Base-by-base conservation (phyloP, 176 grass and related monocot genomes). In the Tuctoria greenei region DNA sequence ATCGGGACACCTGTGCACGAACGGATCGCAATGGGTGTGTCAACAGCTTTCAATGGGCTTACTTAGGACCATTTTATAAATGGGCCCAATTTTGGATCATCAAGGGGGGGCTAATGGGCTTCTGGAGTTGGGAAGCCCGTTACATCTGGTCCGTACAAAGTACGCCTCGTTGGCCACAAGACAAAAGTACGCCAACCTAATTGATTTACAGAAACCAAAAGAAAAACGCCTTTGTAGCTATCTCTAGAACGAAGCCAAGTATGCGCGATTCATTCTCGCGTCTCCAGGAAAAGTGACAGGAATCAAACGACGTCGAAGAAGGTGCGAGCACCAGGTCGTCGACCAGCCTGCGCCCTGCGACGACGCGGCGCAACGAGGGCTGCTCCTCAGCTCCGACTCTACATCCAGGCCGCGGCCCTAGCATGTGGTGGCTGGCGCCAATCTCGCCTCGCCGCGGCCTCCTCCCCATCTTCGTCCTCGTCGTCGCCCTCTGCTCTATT, bases 341-440 rank as follows among this genome's bases (percentile, higher is more conserved):
- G 61, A 61, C 73, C 43, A 55, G 44, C 47, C 65, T 15, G 21
- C 79, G 60, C 36, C 47, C 65, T 15, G 21, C 79, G 60, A 54
- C 49, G 58, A 57, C 50, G 17, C 68, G 35, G 31, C 26, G 15
- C 67, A 4, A 61, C 51, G 26, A 18, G 39, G 17, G 38, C 70
- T 25, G 16, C 28, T 61, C 49, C 69, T 68, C 42, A 68, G 49
- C 55, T 63, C 10, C 10, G 56, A 10, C 42, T 73, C 54, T 13
- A 1, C 69, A 69, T n/a, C 15, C 51, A 4, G 0, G 23, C 56
- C 64, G 56, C 76, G 9, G 40, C 57, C 39, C 41, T 75, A 84
- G 76, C 81, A 88, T 84, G 86, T 84, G 81, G 77, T 60, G 76
- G 86, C 58, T 59, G 40, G 71, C 15, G 64, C 40, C 49, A 47